Percentiles rank a stretch among this genome's conserved stretches.
These are phyloP conservation scores for Arachis hypogaea DNA, from an alignment of 306 rosid species.

Conservation along the genomic window DNA sequence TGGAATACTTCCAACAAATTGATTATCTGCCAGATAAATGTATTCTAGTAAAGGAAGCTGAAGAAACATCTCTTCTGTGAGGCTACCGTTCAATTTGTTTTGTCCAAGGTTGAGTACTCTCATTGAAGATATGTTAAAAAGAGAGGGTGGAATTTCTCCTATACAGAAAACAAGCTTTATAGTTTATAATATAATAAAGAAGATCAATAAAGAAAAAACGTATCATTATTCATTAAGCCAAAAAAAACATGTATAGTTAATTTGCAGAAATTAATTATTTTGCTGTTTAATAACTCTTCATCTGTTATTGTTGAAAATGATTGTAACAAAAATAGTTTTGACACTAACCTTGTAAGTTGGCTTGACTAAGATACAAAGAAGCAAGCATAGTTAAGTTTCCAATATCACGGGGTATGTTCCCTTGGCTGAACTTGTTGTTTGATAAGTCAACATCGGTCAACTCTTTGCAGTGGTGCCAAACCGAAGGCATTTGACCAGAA, in stretches of 20 bases:
- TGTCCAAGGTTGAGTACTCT: constrained; percentile 16
- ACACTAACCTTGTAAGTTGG: constrained; percentile 34
- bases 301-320: neutral
- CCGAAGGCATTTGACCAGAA: constrained; percentile 9
- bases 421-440: constrained; percentile 1
- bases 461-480: constrained; percentile 31
- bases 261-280: neutral
- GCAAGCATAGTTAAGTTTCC: constrained; percentile 32
- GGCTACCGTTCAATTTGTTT: constrained; percentile 29
- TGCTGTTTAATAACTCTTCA: neutral
- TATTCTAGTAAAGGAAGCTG: constrained; percentile 1
- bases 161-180: neutral
- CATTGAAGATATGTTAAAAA: constrained; percentile 32
- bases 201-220: neutral
- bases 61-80: constrained; percentile 27
- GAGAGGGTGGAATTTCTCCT: constrained; percentile 23
- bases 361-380: constrained; percentile 11
- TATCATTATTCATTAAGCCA: neutral
- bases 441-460: neutral
- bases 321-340: neutral
- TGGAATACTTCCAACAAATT: constrained; percentile 37
- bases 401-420: constrained; percentile 29
- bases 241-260: neutral
- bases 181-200: neutral
- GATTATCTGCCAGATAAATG: neutral